Conservation (phyloP, 352 stramenopile genomes). For the Blastocystis sp. region DNA sequence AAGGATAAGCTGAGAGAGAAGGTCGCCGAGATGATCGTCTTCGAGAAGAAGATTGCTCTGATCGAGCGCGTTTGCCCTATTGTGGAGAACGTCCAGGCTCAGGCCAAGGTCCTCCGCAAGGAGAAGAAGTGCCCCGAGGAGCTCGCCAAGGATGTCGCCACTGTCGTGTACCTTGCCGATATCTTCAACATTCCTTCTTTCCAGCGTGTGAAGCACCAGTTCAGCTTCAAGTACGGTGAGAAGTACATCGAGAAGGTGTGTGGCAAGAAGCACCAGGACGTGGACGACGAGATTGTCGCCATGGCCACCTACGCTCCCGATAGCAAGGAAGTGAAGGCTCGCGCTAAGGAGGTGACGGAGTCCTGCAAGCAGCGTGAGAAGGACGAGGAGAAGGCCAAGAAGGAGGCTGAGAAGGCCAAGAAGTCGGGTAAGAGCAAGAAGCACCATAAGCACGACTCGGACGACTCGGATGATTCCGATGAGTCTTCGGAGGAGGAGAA, state of each 20-base stretch:
- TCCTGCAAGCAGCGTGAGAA: conserved; percentile 39
- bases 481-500: conserved; percentile 19
- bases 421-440: conserved; percentile 4
- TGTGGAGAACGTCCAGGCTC: conserved; percentile 17
- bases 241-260: conserved; percentile 54
- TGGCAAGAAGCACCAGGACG: conserved; percentile 39
- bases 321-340: conserved; percentile 19
- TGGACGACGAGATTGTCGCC: conserved; percentile 32
- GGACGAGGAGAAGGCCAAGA: conserved; percentile 48
- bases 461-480: not conserved
- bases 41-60: conserved; percentile 50
- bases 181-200: conserved; percentile 40
- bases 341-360: not conserved
- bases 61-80: conserved; percentile 36
- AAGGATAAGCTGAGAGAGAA: conserved; percentile 49
- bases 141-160: conserved; percentile 17
- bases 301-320: conserved; percentile 35
- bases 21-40: conserved; percentile 30
- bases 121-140: conserved; percentile 55
- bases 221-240: conserved; percentile 50
- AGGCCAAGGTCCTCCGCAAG: conserved; percentile 13
- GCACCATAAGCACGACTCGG: conserved; percentile 4
- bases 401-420: conserved; percentile 40
- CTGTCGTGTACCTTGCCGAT: conserved; percentile 24
- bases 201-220: conserved; percentile 44